Evolutionary conservation across 2,329 filamentous ascomycete species (phyloP), one percentile per base, ranked within the genome.

Genomic region (Cladosporium austrohemisphaericum): DNA sequence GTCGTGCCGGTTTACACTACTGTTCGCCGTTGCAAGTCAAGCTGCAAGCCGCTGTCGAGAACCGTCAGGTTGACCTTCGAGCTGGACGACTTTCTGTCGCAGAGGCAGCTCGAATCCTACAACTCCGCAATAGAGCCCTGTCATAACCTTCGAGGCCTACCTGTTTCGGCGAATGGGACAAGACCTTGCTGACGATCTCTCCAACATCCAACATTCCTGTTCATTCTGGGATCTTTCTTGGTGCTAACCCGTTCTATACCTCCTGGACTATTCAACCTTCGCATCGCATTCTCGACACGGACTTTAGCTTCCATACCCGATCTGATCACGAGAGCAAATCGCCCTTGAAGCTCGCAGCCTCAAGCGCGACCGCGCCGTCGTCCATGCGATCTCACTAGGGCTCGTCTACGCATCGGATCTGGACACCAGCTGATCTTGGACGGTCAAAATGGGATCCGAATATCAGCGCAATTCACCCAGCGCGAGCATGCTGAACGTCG

Each of bases 401-500:
- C 31, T 16, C 13, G 28, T 23, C 7, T 19, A 9, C 36, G 29
- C 19, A 16, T 16, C 18, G 18, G 26, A 41, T 7, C 29, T 18
- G 38, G 37, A 41, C 4, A 19, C 26, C 22, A 38, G 25, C 29
- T 16, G n/a, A 29, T 25, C 23, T 22, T 28, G 36, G 18, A 33
- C 4, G 28, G 11, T 26, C 23, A 37, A 35, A 9, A 57, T 57
- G 55, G 52, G 33, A 2, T 52, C 52, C 14, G 54, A 58, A 7
- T 55, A 56, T 44, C 45, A 48, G 13, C 40, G 35, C 25, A 51
- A 47, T 38, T 55, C 57, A 33, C 52, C 55, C 41, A 44, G 40
- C 36, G 52, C 53, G 38, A 48, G 55, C 41, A 37, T 60, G 50
- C 52, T 63, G 9, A 57, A 55, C 36, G 14, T 53, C 28, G 44